phyloP scores from a whole-genome alignment of 495 filamentous ascomycete genomes.

The Neurospora sp. region DNA sequence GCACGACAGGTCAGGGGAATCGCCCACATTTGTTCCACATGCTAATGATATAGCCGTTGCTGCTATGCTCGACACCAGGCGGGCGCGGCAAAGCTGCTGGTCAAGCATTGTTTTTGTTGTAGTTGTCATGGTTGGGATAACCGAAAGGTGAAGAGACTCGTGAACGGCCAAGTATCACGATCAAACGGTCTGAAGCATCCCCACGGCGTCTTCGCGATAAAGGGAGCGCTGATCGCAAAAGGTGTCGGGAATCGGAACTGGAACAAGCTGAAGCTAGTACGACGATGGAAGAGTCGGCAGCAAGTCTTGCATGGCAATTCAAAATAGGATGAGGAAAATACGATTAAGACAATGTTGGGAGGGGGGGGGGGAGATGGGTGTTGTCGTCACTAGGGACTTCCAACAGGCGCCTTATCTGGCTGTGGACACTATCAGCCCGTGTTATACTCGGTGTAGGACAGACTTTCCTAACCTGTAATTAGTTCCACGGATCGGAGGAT shows the following conservation, averaged over 20 bases:
- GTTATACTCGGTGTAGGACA: background rate
- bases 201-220: background rate
- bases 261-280: background rate
- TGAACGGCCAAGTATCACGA: background rate
- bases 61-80: constrained; percentile 72
- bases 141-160: background rate
- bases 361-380: background rate
- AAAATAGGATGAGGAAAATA: background rate
- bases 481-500: background rate
- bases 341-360: background rate
- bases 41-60: constrained; percentile 79
- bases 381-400: background rate
- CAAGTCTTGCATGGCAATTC: background rate
- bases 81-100: constrained; percentile 37
- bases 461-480: background rate
- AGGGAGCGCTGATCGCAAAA: background rate
- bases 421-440: background rate
- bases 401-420: background rate
- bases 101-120: constrained; percentile 18
- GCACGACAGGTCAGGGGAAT: background rate
- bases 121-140: background rate
- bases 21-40: constrained; percentile 78
- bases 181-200: background rate
- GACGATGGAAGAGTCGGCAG: background rate
- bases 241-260: background rate